A percentile compares a stretch with the other conserved stretches of the same genome.
These are phyloP conservation scores for Strobilomyces confusus DNA, from an alignment of 768 basidiomycete genomes.

Conservation along the genomic window DNA sequence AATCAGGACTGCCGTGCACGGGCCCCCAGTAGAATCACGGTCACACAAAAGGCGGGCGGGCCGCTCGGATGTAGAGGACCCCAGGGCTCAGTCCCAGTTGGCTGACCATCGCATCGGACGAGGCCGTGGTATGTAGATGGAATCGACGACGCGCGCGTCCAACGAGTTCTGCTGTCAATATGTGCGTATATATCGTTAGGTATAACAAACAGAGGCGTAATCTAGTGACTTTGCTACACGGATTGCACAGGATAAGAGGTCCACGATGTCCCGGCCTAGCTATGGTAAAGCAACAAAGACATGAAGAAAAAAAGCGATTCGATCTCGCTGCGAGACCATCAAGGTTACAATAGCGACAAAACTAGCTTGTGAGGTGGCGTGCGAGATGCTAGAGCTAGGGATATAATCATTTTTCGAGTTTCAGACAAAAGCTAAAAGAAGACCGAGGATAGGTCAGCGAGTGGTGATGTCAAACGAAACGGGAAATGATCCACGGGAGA, in stretches of 20 bases:
- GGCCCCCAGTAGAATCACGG: too few relatives aligned
- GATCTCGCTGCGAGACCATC: neutral
- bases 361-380: neutral
- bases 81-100: too few relatives aligned
- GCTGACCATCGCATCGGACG: too few relatives aligned
- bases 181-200: conserved; percentile 2
- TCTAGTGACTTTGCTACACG: conserved; percentile 6
- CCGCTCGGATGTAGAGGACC: too few relatives aligned
- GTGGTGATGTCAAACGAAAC: neutral
- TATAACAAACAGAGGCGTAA: conserved; percentile 11
- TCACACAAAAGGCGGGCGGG: too few relatives aligned
- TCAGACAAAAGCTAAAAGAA: conserved; percentile 6
- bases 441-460: conserved; percentile 5
- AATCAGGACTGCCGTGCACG: too few relatives aligned
- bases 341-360: neutral
- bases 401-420: neutral
- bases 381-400: neutral
- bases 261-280: conserved; percentile 3
- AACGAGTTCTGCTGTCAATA: neutral
- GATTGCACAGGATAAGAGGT: conserved; percentile 1
- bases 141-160: neutral
- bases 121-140: too few relatives aligned
- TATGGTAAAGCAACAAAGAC: neutral
- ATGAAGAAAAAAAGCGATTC: neutral
- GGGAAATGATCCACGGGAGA: conserved; percentile 7